Conservation (phyloP, 2,329 filamentous ascomycete species). For the Pseudogymnoascus sp. region DNA sequence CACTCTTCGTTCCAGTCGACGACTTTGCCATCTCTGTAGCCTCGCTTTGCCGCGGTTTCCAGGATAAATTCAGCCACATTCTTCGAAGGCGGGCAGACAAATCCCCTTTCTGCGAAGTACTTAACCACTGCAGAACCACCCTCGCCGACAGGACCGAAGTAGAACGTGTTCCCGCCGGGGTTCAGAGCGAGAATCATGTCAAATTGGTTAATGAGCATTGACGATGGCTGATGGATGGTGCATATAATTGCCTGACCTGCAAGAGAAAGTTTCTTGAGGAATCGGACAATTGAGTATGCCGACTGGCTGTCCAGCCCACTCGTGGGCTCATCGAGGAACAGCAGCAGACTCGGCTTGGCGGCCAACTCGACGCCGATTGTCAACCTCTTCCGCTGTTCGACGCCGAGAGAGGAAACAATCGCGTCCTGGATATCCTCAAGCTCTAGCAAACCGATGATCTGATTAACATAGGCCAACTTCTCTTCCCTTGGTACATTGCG, state of each 20-base stretch:
- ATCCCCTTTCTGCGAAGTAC: slow-evolving; percentile 57
- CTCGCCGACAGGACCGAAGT: slow-evolving; percentile 60
- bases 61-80: slow-evolving; percentile 43
- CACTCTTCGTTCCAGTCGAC: slow-evolving; percentile 66
- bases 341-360: slow-evolving; percentile 48
- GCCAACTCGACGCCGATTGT: slow-evolving; percentile 55
- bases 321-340: slow-evolving; percentile 58
- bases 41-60: slow-evolving; percentile 25
- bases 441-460: slow-evolving; percentile 58
- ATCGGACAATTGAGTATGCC: slow-evolving; percentile 55
- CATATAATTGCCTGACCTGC: slow-evolving; percentile 47
- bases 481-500: slow-evolving; percentile 62
- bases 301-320: slow-evolving; percentile 56
- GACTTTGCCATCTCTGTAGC: slow-evolving; percentile 31
- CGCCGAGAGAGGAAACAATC: slow-evolving; percentile 54
- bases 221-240: slow-evolving; percentile 49
- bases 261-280: slow-evolving; percentile 54
- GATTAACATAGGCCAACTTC: slow-evolving; percentile 80
- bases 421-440: slow-evolving; percentile 62
- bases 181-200: slow-evolving; percentile 59
- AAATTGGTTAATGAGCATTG: slow-evolving; percentile 47
- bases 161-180: slow-evolving; percentile 58
- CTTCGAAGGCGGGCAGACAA: slow-evolving; percentile 42
- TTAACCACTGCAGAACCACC: slow-evolving; percentile 49
- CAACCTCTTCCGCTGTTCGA: slow-evolving; percentile 55